Conservation (phyloP, 208 protist species). For the Trypanosoma grayi region DNA sequence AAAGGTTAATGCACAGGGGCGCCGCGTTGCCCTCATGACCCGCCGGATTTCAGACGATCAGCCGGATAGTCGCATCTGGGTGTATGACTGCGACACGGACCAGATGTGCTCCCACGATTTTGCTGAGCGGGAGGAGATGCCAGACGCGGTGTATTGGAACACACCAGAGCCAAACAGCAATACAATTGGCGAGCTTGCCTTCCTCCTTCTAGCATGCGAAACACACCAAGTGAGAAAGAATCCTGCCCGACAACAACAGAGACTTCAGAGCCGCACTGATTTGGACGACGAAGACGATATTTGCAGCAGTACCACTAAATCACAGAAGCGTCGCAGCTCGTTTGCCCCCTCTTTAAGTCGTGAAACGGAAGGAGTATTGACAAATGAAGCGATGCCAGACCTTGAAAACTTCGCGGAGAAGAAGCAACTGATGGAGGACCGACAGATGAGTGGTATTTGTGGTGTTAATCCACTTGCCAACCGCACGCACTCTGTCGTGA, state of each 20-base stretch:
- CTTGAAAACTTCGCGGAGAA: conserved; percentile 82
- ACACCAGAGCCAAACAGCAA: conserved; percentile 83
- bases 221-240: conserved; percentile 55
- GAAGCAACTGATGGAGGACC: conserved; percentile 29
- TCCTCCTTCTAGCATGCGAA: conserved; percentile 87
- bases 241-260: neutral
- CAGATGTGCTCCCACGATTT: conserved; percentile 82
- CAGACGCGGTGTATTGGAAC: conserved; percentile 85
- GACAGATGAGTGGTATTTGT: conserved; percentile 43
- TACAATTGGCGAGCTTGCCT: conserved; percentile 82
- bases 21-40: conserved; percentile 78
- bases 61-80: conserved; percentile 83
- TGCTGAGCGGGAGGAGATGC: conserved; percentile 57
- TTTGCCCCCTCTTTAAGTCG: conserved; percentile 16
- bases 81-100: conserved; percentile 90
- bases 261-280: too few relatives aligned
- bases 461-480: conserved; percentile 58
- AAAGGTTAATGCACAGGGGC: conserved; percentile 83
- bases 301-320: neutral
- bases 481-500: conserved; percentile 78
- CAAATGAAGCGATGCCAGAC: conserved; percentile 64
- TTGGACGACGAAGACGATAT: neutral
- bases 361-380: neutral
- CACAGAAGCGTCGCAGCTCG: conserved; percentile 14
- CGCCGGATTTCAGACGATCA: conserved; percentile 33